Base-by-base conservation (phyloP, 139 green algal genomes). In the Chlamydomonas sp. region DNA sequence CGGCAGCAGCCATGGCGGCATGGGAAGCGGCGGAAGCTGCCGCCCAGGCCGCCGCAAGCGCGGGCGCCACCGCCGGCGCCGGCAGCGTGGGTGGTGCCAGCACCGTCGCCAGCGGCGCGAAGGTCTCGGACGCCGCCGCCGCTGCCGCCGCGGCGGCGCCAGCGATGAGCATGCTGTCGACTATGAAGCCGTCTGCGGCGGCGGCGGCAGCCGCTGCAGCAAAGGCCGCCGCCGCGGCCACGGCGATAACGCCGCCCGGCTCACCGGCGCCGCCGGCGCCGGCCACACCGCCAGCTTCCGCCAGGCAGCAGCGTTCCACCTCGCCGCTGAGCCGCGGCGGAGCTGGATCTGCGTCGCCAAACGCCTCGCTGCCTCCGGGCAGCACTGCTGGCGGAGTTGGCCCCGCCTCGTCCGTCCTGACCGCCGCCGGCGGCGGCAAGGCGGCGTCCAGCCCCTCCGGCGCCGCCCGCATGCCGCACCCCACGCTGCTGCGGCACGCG, bases 401-500 rank as follows among this genome's bases (percentile, higher is more conserved):
- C 71, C 14, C 74, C 6, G 49, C 74, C 3, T n/a, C 5, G 7
- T 49, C 1, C 49, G 49, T 10, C 76, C 20, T 3, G 63, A 64
- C 49, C 75, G 49, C 66, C 49, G 57, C 31, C 67, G 10, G n/a
- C 69, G n/a, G 75, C 76, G 67, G 74, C 74, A 9, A 16, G 15
- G 16, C 64, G 10, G 60, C 20, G 57, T 57, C 10, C 18, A 81
- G 78, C 63, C 71, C 63, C 49, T 18, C 64, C 7, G 79, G 20
- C 72, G 74, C 59, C 17, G 59, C 71, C 3, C 63, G 20, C 5
- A 57, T 72, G 58, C 79, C 66, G 15, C 86, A 81, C 69, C 80
- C 85, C 20, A 90, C 63, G 8, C 78, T 91, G 62, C 89, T 94
- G 73, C 83, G 85, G 75, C 91, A 94, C 73, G 79, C 73, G 16